Base-by-base conservation (phyloP, 805 yeast species). In the Myxozyma neotropica region DNA sequence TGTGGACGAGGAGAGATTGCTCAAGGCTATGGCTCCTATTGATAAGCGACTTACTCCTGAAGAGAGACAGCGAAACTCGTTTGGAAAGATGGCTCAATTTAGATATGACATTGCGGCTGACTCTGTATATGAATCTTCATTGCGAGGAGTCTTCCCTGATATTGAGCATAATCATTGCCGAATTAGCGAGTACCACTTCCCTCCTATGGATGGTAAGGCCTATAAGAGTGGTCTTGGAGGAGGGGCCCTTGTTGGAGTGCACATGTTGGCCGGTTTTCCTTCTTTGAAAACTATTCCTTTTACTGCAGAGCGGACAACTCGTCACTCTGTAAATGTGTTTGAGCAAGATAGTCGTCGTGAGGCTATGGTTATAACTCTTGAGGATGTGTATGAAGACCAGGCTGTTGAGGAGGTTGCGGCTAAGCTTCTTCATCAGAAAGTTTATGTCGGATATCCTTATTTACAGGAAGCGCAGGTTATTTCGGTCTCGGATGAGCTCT, bases 381-480 rank as follows among this genome's bases (percentile, higher is more conserved):
- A 80, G 47, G 85, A 85, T 40, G 69, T 82, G 38, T 73, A 42
- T 53, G 67, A 47, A 13, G 69, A 59, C 12, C 63, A 61, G 13
- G 75, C 87, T 4, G 74, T 83, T 29, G 85, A 83, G 51, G 88
- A 87, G 62, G 79, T 89, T 68, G 86, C 90, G 24, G 80, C 82
- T 58, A 80, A 84, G 68, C 83, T 80, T 57, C 67, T 87, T 55
- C 85, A 84, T 47, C 79, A 83, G 58, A 74, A 83, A 51, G 87
- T 88, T 1, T 92, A 85, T 71, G 82, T 88, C 12, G 83, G 86
- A 67, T 94, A 96, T 93, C 99, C 99, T n/a, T 89, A 83, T 69
- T 77, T 94, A 65, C 81, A 85, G 67, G 97, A 93, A 74, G 87
- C 91, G 8, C 83, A 81, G 69, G 84, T 93, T 42, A 77, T 84